A percentile compares a stretch with the other conserved stretches of the same genome.
Conservation (phyloP, 371 early-diverging fungal genomes). For the Mortierella sp. region DNA sequence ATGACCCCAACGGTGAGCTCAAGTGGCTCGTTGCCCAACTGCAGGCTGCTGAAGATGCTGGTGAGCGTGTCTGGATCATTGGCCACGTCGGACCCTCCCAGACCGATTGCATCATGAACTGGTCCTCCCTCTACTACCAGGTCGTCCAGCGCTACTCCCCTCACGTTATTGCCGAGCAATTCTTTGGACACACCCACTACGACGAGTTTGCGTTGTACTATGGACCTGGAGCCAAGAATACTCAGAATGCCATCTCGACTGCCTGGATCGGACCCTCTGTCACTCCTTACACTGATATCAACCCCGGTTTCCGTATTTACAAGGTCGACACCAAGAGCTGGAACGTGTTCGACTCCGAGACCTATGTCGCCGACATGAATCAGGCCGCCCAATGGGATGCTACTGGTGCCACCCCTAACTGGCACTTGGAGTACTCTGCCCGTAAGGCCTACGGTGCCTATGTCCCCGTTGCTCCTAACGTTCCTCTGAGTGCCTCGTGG, state of each 20-base stretch:
- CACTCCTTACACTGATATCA: slow-evolving; percentile 64
- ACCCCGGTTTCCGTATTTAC: slow-evolving; percentile 71
- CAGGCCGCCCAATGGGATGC: slow-evolving; percentile 60
- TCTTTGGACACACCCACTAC: slow-evolving; percentile 73
- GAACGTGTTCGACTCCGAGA: slow-evolving; percentile 68
- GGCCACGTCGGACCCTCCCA: slow-evolving; percentile 71
- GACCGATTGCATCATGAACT: slow-evolving; percentile 68
- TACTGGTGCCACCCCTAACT: slow-evolving; percentile 58
- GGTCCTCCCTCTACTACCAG: slow-evolving; percentile 70
- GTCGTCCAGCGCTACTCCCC: slow-evolving; percentile 70
- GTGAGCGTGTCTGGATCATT: slow-evolving; percentile 71
- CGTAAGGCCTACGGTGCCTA: slow-evolving; percentile 59
- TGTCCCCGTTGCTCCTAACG: slow-evolving; percentile 35
- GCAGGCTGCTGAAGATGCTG: slow-evolving; percentile 67
- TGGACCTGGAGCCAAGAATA: slow-evolving; percentile 51
- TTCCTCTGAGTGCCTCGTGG: slow-evolving; percentile 67
- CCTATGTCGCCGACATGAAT: slow-evolving; percentile 66
- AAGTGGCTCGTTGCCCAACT: slow-evolving; percentile 65
- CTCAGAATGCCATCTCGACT: slow-evolving; percentile 62
- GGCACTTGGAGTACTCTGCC: slow-evolving; percentile 74
- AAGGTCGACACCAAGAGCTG: slow-evolving; percentile 67
- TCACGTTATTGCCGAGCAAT: slow-evolving; percentile 72
- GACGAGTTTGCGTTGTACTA: slow-evolving; percentile 71
- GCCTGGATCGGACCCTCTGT: slow-evolving; percentile 70
- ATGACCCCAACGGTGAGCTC: slow-evolving; percentile 68